These are phyloP conservation scores for Protostelium mycophagum DNA, from an alignment of 78 protist genomes.

Conservation along the genomic window DNA sequence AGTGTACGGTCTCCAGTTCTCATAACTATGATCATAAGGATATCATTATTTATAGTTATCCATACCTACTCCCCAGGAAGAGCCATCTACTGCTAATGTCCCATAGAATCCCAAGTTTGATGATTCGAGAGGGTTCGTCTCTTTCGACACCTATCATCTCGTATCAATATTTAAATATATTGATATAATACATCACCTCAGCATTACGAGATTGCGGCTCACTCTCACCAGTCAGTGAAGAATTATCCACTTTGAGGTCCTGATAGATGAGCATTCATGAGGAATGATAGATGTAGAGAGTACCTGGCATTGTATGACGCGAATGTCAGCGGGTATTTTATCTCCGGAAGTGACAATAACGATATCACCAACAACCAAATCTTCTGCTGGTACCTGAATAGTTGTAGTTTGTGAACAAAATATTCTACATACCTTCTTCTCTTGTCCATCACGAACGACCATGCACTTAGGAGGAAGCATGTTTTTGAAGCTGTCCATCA, in stretches of 20 bases:
- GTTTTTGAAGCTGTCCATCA: constrained; percentile 78
- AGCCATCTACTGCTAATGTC: constrained; percentile 76
- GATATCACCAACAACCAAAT: constrained; percentile 53
- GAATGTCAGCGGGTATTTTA: constrained; percentile 90
- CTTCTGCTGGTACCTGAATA: constrained; percentile 6
- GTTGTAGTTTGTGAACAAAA: background rate
- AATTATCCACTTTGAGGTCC: constrained; percentile 72
- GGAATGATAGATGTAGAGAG: background rate
- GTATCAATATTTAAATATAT: background rate
- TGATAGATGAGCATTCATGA: too few species aligned
- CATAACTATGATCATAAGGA: too few species aligned
- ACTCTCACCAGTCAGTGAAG: constrained; percentile 93
- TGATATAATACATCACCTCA: constrained; percentile 6
- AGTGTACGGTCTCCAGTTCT: constrained; percentile 85
- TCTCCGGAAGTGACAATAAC: constrained; percentile 74
- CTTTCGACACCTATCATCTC: constrained; percentile 3
- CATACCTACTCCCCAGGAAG: constrained; percentile 72
- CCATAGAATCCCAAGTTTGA: constrained; percentile 75
- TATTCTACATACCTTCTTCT: constrained; percentile 18
- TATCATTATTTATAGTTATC: too few species aligned
- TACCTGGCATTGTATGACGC: constrained; percentile 41
- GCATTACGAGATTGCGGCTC: constrained; percentile 77
- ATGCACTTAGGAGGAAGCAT: constrained; percentile 63
- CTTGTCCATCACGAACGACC: constrained; percentile 73
- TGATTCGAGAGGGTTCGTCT: constrained; percentile 76